phyloP scores from a whole-genome alignment of 2,329 filamentous ascomycete genomes.

The Cadophora sp. region DNA sequence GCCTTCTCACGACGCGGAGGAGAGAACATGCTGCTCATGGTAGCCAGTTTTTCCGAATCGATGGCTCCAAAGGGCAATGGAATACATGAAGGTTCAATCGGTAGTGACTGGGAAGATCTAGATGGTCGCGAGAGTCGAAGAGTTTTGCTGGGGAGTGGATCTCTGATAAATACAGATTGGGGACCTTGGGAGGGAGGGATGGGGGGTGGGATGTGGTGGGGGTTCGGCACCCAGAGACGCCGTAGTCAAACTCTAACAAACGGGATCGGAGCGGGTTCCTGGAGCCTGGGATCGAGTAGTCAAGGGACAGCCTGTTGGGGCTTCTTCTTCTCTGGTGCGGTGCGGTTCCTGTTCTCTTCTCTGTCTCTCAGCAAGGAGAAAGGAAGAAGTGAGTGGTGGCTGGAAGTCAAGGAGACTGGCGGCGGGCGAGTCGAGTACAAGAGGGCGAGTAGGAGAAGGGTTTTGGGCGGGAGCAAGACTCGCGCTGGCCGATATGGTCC shows the following conservation, averaged over 20 bases:
- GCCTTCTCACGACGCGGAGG: conserved; percentile 42
- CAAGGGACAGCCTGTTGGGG: conserved; percentile 1
- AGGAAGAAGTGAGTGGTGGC: conserved; percentile 1
- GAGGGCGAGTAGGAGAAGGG: not conserved
- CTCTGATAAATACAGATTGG: conserved; percentile 28
- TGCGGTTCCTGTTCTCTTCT: not conserved
- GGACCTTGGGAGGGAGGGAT: conserved; percentile 7
- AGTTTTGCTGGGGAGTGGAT: conserved; percentile 23
- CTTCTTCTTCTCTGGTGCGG: not conserved
- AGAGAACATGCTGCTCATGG: conserved; percentile 38
- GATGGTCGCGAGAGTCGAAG: conserved; percentile 6
- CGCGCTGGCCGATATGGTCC: conserved; percentile 11
- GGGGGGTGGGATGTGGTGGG: conserved; percentile 22
- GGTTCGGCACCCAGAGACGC: conserved; percentile 13
- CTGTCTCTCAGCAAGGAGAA: not conserved
- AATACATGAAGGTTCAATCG: conserved; percentile 35
- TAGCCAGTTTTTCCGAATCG: conserved; percentile 32
- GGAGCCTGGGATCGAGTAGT: not conserved
- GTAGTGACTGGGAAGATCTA: conserved; percentile 26
- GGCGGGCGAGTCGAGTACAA: conserved; percentile 1
- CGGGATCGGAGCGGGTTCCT: conserved; percentile 9
- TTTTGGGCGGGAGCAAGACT: conserved; percentile 1
- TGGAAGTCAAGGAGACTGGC: conserved; percentile 5
- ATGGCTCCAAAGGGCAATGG: conserved; percentile 35
- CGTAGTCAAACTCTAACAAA: conserved; percentile 16